These are phyloP conservation scores for Nitzschia sp. DNA, from an alignment of 108 stramenopile species.

Conservation along the genomic window DNA sequence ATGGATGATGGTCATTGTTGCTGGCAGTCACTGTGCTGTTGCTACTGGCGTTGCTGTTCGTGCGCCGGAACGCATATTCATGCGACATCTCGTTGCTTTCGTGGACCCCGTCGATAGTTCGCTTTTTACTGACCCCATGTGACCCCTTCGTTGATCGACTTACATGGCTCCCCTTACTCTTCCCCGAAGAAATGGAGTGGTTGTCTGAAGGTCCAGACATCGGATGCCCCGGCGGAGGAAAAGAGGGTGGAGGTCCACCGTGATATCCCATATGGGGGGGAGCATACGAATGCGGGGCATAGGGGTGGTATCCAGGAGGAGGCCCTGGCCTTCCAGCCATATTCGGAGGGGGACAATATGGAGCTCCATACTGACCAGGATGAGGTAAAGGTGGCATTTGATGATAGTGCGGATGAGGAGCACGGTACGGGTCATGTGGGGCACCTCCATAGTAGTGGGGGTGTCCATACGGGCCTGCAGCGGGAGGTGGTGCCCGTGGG, in stretches of 20 bases:
- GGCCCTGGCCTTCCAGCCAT: constrained; percentile 37
- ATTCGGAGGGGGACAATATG: constrained; percentile 30
- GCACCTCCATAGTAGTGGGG: constrained; percentile 31
- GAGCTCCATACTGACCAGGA: constrained; percentile 20
- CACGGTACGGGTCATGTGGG: constrained; percentile 35
- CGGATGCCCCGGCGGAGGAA: constrained; percentile 6
- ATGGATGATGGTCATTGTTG: constrained; percentile 36
- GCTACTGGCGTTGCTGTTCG: constrained; percentile 48
- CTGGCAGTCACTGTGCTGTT: constrained; percentile 40
- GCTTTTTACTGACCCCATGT: constrained; percentile 43
- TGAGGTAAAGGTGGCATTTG: constrained; percentile 41
- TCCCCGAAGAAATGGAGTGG: constrained; percentile 30
- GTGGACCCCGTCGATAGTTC: constrained; percentile 54
- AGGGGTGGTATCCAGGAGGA: constrained; percentile 39
- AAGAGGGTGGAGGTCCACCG: constrained; percentile 18
- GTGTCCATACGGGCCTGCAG: constrained; percentile 10
- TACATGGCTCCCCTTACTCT: constrained; percentile 30
- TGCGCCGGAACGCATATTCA: constrained; percentile 51
- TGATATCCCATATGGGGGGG: constrained; percentile 37
- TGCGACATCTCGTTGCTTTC: constrained; percentile 24
- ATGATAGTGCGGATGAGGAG: constrained; percentile 35
- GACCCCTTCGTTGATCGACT: constrained; percentile 31
- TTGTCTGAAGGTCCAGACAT: constrained; percentile 25
- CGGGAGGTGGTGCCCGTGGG: constrained; percentile 31
- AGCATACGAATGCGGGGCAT: constrained; percentile 15